Evolutionary conservation across 805 yeast genomes (phyloP).

Genomic region (Wickerhamomyces tratensis): DNA sequence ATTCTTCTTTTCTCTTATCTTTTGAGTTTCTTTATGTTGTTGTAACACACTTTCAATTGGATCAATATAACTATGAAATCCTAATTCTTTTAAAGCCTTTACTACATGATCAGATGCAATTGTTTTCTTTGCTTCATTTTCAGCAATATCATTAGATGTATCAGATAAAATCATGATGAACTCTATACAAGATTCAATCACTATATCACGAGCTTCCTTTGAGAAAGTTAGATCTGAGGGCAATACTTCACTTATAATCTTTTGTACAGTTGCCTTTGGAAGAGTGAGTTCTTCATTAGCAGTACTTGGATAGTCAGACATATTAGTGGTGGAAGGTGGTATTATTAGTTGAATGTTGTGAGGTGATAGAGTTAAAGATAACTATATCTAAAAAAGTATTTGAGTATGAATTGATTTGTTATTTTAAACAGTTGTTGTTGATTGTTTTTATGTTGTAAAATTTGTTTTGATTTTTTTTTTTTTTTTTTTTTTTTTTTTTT

Average conservation of each 20-base stretch:
- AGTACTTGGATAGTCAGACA: not conserved
- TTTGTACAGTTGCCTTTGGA: constrained; percentile 85
- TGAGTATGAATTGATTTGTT: too few species aligned
- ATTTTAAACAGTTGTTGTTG: too few species aligned
- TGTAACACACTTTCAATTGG: constrained; percentile 69
- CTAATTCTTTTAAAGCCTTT: constrained; percentile 79
- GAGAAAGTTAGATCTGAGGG: constrained; percentile 85
- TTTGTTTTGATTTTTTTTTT: too few species aligned
- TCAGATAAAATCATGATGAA: constrained; percentile 91
- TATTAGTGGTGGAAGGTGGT: too few species aligned
- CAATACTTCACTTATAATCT: constrained; percentile 81
- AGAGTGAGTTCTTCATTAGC: constrained; percentile 30
- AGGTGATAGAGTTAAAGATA: too few species aligned
- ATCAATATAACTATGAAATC: constrained; percentile 76
- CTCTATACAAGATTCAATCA: constrained; percentile 93
- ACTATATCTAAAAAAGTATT: too few species aligned
- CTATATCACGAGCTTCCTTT: constrained; percentile 89
- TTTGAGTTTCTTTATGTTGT: constrained; percentile 82
- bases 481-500: too few species aligned
- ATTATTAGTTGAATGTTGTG: too few species aligned
- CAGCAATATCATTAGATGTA: constrained; percentile 93
- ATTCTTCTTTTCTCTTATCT: constrained; percentile 83
- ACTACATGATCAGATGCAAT: constrained; percentile 95
- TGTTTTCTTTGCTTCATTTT: constrained; percentile 90
- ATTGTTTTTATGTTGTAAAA: too few species aligned